Base-by-base conservation (phyloP, 768 basidiomycete species). In the Clavulina sp. region DNA sequence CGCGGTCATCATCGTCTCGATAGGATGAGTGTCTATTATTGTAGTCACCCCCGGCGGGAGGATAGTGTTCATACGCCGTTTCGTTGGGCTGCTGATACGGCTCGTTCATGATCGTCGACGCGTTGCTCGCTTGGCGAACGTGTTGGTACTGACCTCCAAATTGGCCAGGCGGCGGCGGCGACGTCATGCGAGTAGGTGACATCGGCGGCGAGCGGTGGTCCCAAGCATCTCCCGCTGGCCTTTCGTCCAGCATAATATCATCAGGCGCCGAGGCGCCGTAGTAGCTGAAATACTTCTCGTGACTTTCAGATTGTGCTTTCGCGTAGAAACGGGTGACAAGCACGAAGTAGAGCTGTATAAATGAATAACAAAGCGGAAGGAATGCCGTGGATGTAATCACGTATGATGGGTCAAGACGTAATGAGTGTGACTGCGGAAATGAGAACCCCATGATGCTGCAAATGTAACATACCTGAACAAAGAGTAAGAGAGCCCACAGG, bases 401-500 rank as follows among this genome's bases (percentile, higher is more conserved):
- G n/a, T n/a, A n/a, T n/a, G n/a, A n/a, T n/a, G n/a, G n/a, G n/a
- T n/a, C n/a, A n/a, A n/a, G n/a, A 63, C 60, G 73, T 70, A 24
- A 66, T 52, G 26, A 48, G 41, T 13, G 53, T 47, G 13, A 38
- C 5, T n/a, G 48, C 13, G 50, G 56, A 23, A 13, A 7, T 36
- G 23, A 33, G 55, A 32, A 48, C 26, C 29, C 19, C 33, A 19
- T 23, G 38, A 23, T 5, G 26, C 59, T 58, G 59, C 13, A n/a
- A 19, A 58, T 48, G 52, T 61, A 58, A 59, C 79, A 58, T 64
- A 81, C 82, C 63, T 93, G 88, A 32, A 84, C 68, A 55, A 81
- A 68, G n/a, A 74, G 75, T 26, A 95, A 69, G 16, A 95, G 60
- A 6, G 84, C 65, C 85, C 91, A 96, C 4, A 95, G 69, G 5